Conservation (phyloP, 2,329 filamentous ascomycete genomes). For the Stagonosporopsis tanaceti region DNA sequence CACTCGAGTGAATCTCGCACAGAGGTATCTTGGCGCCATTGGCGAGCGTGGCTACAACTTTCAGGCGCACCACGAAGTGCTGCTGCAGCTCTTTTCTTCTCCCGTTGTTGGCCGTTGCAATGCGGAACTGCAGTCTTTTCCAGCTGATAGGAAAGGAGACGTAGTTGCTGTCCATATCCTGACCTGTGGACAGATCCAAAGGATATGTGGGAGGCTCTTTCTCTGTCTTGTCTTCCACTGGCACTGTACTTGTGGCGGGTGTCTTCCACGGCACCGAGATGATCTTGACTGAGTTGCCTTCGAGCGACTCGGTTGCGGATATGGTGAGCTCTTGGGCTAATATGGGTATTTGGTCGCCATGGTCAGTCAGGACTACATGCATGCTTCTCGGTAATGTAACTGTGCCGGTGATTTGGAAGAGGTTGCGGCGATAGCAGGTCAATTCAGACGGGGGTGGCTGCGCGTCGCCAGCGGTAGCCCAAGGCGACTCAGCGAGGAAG, state of each 20-base stretch:
- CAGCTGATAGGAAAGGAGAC: constrained; percentile 93
- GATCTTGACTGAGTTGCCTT: constrained; percentile 88
- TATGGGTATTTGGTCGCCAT: constrained; percentile 84
- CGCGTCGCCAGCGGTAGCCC: constrained; percentile 65
- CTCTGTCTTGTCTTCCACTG: constrained; percentile 72
- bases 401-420: constrained; percentile 94
- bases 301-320: constrained; percentile 92
- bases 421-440: constrained; percentile 93
- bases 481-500: constrained; percentile 81
- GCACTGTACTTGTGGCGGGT: constrained; percentile 79
- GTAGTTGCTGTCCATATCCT: constrained; percentile 80
- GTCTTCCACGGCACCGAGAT: constrained; percentile 99
- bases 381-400: constrained; percentile 81
- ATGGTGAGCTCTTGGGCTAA: constrained; percentile 85
- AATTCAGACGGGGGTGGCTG: constrained; percentile 74
- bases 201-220: constrained; percentile 87
- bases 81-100: constrained; percentile 94
- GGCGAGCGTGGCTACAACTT: constrained; percentile 81
- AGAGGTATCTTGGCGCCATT: constrained; percentile 84
- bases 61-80: constrained; percentile 90
- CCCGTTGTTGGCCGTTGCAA: constrained; percentile 95
- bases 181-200: constrained; percentile 70
- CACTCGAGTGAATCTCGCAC: constrained; percentile 84
- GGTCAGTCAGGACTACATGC: constrained; percentile 81
- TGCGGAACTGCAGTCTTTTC: constrained; percentile 92